Evolutionary conservation across 2,329 filamentous ascomycete genomes (phyloP).

Genomic region (Pseudomassariella vexata): DNA sequence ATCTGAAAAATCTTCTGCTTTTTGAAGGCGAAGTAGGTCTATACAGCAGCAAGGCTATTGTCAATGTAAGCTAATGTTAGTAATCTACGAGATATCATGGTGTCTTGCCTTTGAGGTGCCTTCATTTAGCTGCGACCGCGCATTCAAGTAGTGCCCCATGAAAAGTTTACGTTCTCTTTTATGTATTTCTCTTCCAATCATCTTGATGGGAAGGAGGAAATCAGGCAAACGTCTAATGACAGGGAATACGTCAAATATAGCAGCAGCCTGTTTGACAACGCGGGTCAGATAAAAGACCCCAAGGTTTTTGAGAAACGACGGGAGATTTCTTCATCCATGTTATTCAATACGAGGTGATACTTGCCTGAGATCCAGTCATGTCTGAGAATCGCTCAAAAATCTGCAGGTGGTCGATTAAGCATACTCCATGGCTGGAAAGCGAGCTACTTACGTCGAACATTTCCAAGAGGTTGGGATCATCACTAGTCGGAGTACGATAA

Average conservation of each 20-base stretch:
- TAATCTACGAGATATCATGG: constrained; percentile 1
- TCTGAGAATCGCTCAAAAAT: constrained; percentile 27
- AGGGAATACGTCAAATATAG: constrained; percentile 40
- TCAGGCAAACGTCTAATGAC: constrained; percentile 38
- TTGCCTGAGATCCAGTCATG: too few species aligned
- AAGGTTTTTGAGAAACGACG: constrained; percentile 17
- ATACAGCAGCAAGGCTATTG: constrained; percentile 18
- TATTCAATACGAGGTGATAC: too few species aligned
- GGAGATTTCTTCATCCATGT: too few species aligned
- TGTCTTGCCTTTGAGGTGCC: constrained; percentile 20
- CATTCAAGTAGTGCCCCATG: constrained; percentile 32
- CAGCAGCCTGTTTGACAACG: constrained; percentile 26
- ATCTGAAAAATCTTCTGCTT: constrained; percentile 22
- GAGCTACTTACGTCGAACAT: constrained; percentile 31
- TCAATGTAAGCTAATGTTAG: too few species aligned
- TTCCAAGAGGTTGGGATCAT: constrained; percentile 34
- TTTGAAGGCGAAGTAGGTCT: constrained; percentile 20
- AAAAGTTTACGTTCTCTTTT: constrained; percentile 35
- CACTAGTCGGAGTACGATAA: constrained; percentile 27
- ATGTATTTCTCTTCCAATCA: constrained; percentile 35
- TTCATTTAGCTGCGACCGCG: constrained; percentile 26
- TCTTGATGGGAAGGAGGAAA: constrained; percentile 28
- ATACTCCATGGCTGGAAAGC: constrained; percentile 1
- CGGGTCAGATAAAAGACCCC: too few species aligned
- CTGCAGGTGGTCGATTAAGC: constrained; percentile 4